Evolutionary conservation across 1,284 basidiomycete species (phyloP).

Genomic region (Lignosus rhinocerotis): DNA sequence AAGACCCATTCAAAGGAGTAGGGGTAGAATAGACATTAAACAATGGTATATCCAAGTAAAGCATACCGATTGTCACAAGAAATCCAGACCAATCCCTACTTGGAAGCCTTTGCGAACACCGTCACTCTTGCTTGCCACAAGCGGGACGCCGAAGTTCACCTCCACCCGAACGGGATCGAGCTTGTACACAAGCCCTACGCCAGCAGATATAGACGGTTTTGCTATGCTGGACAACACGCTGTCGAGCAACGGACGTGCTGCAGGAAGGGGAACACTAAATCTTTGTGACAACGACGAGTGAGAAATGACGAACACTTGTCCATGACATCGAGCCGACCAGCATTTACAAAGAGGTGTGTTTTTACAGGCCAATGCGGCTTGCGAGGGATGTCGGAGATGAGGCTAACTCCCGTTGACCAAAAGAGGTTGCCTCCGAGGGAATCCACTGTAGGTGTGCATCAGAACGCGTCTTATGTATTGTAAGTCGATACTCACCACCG

Average conservation of each 20-base stretch:
- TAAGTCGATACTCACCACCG: conserved; percentile 50
- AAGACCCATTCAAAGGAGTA: background rate
- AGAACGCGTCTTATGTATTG: background rate
- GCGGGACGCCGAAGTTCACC: conserved; percentile 89
- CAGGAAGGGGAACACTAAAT: background rate
- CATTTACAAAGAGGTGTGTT: conserved; percentile 84
- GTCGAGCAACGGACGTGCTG: conserved; percentile 43
- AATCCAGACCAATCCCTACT: conserved; percentile 91
- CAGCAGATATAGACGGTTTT: conserved; percentile 74
- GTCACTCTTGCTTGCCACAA: conserved; percentile 80
- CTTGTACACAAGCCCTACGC: conserved; percentile 89
- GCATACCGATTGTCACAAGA: conserved; percentile 45
- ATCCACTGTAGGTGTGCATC: conserved; percentile 43
- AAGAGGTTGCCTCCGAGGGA: conserved; percentile 89
- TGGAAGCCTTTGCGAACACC: conserved; percentile 81
- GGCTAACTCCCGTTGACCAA: conserved; percentile 82
- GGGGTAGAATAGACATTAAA: background rate
- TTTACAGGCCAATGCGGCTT: conserved; percentile 90
- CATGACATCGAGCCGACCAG: conserved; percentile 76
- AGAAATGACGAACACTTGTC: conserved; percentile 50
- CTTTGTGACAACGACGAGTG: background rate
- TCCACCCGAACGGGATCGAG: conserved; percentile 87
- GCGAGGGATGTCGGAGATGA: conserved; percentile 79
- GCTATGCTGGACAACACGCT: conserved; percentile 40
- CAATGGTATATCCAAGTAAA: conserved; percentile 18